Base-by-base conservation (phyloP, 148 eudicot genomes). In the Spergularia marina region DNA sequence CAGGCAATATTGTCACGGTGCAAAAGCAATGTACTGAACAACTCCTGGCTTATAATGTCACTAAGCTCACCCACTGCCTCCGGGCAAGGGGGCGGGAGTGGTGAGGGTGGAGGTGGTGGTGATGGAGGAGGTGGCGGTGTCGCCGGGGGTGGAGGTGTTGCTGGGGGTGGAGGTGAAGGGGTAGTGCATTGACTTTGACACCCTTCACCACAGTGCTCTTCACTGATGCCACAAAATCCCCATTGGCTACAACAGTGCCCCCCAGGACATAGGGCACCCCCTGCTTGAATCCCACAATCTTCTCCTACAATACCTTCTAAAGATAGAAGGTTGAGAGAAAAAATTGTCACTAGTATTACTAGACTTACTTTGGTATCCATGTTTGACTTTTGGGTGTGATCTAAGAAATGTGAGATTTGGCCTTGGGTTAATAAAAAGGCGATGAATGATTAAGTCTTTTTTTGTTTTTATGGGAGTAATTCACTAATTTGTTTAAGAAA, bases 181-280 rank as follows among this genome's bases (percentile, higher is more conserved):
- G 66, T 16, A 4, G 34, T 39, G 54, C 85, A 83, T 64, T 83
- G 85, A 73, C 83, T 79, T 36, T 83, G 83, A 73, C 85, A 83
- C 7, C 76, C 83, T 16, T 12, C n/a, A 23, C 78, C 61, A 5
- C 85, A 83, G 57, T 83, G 74, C 0, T 3, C 60, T 3, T 16
- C 34, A 0, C 49, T 70, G 63, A 13, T 15, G 3, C 85, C 85
- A 36, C 85, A 83, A 39, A 41, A 83, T 1, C 85, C 85, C 14
- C 9, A 76, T 11, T 63, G 10, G 64, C 83, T 83, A 40, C 85
- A 83, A 14, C 85, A 83, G 0, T 41, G 58, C 4, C 81, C 83
- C 7, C 71, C 71, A 0, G 73, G 75, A 70, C 85, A 83, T 16
- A 73, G 58, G 1, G 72, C 78, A 14, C 77, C 80, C 36, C 55